Percentiles rank a stretch among this genome's conserved stretches.
These are phyloP conservation scores for Ilex asprella DNA, from an alignment of 257 asterid species.

Conservation along the genomic window DNA sequence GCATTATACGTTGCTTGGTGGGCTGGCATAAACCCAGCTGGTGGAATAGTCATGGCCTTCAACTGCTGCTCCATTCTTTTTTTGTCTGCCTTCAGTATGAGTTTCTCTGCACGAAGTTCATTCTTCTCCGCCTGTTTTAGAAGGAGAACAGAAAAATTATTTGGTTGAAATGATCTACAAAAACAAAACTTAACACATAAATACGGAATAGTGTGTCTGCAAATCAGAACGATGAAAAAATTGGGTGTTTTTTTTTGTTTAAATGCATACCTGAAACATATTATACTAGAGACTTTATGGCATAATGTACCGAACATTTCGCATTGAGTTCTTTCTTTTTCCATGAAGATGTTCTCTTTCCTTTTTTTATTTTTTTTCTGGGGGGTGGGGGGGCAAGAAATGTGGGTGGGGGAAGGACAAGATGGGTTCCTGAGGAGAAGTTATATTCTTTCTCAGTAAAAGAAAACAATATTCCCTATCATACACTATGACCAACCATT, in stretches of 20 bases:
- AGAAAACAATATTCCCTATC: too few species aligned
- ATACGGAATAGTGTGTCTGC: too few species aligned
- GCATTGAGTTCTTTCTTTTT: too few species aligned
- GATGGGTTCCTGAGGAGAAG: too few species aligned
- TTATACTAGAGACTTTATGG: neutral
- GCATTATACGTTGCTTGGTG: conserved; percentile 56
- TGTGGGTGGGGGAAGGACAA: too few species aligned
- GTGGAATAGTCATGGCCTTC: conserved; percentile 45
- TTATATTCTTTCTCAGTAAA: too few species aligned
- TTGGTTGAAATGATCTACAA: neutral
- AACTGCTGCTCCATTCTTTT: conserved; percentile 74
- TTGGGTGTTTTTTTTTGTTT: neutral
- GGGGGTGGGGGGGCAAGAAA: too few species aligned
- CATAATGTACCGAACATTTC: too few species aligned
- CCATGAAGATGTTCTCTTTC: too few species aligned
- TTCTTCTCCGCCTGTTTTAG: conserved; percentile 63
- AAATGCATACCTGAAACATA: neutral
- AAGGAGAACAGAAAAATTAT: neutral
- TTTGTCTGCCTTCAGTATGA: conserved; percentile 58
- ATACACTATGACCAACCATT: too few species aligned
- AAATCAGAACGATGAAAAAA: too few species aligned
- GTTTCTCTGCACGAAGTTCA: conserved; percentile 84
- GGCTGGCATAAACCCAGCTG: conserved; percentile 56
- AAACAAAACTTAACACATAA: neutral
- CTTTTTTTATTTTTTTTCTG: too few species aligned